Percentiles rank a stretch among this genome's conserved stretches.
These are phyloP conservation scores for Plasmodium adleri DNA, from an alignment of 169 alveolate genomes.

Conservation along the genomic window DNA sequence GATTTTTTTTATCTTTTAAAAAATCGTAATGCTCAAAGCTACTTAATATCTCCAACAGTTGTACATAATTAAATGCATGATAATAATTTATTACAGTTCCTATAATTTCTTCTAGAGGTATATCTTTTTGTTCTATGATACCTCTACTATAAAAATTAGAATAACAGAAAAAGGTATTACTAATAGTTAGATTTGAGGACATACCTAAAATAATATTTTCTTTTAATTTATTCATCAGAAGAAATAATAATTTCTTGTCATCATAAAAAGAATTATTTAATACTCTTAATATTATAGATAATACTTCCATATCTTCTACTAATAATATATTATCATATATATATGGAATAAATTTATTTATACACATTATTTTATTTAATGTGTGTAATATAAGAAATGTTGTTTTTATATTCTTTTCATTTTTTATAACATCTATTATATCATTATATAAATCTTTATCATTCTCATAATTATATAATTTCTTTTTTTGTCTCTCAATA, in stretches of 20 bases:
- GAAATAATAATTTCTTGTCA: background rate
- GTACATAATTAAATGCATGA: slow-evolving; percentile 16
- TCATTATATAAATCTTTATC: background rate
- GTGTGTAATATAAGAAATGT: slow-evolving; percentile 56
- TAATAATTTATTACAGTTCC: slow-evolving; percentile 23
- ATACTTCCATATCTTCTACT: slow-evolving; percentile 39
- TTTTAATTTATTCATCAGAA: slow-evolving; percentile 23
- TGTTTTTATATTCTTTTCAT: slow-evolving; percentile 24
- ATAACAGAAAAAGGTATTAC: slow-evolving; percentile 47
- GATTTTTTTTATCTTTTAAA: background rate
- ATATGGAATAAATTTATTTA: slow-evolving; percentile 18
- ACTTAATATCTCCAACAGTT: slow-evolving; percentile 37
- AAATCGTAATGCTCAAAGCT: slow-evolving; percentile 3
- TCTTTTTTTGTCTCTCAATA: no score
- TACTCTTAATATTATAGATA: slow-evolving; percentile 47
- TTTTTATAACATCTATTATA: slow-evolving; percentile 11
- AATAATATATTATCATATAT: slow-evolving; percentile 20
- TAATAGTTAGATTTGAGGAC: slow-evolving; percentile 40
- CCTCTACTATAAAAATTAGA: slow-evolving; percentile 23
- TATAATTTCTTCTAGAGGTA: slow-evolving; percentile 19
- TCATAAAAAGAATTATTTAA: slow-evolving; percentile 19
- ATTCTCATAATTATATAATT: no score
- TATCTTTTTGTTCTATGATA: slow-evolving; percentile 1
- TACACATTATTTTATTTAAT: slow-evolving; percentile 26
- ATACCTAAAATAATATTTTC: slow-evolving; percentile 31